A percentile compares a stretch with the other conserved stretches of the same genome.
These are phyloP conservation scores for Diaporthe helianthi DNA, from an alignment of 2,329 filamentous ascomycete genomes.

Conservation along the genomic window DNA sequence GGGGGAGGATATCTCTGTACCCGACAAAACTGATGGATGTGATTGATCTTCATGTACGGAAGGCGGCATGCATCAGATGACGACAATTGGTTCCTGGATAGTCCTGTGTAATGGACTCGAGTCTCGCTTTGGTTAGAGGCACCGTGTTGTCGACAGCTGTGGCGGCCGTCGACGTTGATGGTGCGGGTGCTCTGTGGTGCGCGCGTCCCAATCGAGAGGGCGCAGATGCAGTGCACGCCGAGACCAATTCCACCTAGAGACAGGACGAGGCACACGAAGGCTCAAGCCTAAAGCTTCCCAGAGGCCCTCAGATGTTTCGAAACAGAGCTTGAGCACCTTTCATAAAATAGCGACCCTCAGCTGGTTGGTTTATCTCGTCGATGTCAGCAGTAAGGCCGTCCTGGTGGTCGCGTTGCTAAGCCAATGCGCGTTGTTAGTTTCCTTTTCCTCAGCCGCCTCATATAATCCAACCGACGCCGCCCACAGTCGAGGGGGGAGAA, in stretches of 20 bases:
- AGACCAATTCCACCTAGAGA: constrained; percentile 24
- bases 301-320: constrained; percentile 28
- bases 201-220: constrained; percentile 43
- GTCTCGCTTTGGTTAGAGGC: constrained; percentile 43
- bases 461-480: constrained; percentile 10
- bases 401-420: constrained; percentile 31
- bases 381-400: constrained; percentile 28
- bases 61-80: constrained; percentile 57
- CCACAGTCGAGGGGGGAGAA: not conserved
- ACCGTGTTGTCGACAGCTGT: constrained; percentile 45
- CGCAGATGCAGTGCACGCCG: constrained; percentile 38
- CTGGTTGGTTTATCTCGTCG: constrained; percentile 30
- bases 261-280: constrained; percentile 17
- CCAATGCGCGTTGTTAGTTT: constrained; percentile 32
- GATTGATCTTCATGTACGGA: constrained; percentile 51
- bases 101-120: constrained; percentile 30
- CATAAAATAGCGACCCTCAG: constrained; percentile 27
- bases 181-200: constrained; percentile 38
- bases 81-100: constrained; percentile 50
- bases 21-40: constrained; percentile 43
- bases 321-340: constrained; percentile 27
- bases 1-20: constrained; percentile 39
- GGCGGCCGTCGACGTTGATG: constrained; percentile 38
- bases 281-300: constrained; percentile 26
- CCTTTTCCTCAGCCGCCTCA: constrained; percentile 28